Base-by-base conservation (phyloP, 2,329 filamentous ascomycete genomes). In the Teratosphaeria zuluensis region DNA sequence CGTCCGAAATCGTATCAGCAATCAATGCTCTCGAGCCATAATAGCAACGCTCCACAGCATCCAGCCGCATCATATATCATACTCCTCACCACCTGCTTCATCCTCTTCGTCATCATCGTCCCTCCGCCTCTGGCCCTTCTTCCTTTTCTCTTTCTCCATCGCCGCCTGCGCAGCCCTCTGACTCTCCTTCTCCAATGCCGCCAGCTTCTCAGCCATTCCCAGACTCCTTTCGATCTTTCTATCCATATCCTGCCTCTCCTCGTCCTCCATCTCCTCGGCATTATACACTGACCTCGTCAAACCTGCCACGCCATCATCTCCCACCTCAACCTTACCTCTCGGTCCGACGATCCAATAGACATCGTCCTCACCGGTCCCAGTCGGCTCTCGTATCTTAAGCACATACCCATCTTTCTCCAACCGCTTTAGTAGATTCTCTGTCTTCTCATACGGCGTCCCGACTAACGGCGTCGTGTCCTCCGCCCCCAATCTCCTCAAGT, bases 361-460 rank as follows among this genome's bases (percentile, higher is more conserved):
- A 2, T 83, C 80, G 62, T 92, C 86, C 42, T 95, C 89, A 30
- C 88, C 89, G 1, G 64, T 63, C 1, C 84, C 84, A 66, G 75
- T 74, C 63, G 71, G 82, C 65, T 96, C 91, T 21, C 85, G 81
- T 55, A 86, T 81, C 63, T 84, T 88, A 38, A 91, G 79, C 2
- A 99, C 77, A 69, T 99, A 99, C 0, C 88, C 89, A 57, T 97
- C 91, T 63, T 82, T 86, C 63, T 86, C 81, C 77, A 97, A 86
- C 56, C 83, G 82, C 64, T 86, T 83, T 12, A 97, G 75, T 2
- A 92, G 77, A 56, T 84, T 80, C 6, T 95, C 88, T 1, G 89
- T 95, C 68, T 84, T 88, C 51, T 89, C 87, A 35, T 66, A 65
- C 2, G 59, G 60, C 16, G 54, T 30, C 4, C 42, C 42, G 3